Evolutionary conservation across 495 filamentous ascomycete species (phyloP).

Genomic region (Lepidopterella palustris): DNA sequence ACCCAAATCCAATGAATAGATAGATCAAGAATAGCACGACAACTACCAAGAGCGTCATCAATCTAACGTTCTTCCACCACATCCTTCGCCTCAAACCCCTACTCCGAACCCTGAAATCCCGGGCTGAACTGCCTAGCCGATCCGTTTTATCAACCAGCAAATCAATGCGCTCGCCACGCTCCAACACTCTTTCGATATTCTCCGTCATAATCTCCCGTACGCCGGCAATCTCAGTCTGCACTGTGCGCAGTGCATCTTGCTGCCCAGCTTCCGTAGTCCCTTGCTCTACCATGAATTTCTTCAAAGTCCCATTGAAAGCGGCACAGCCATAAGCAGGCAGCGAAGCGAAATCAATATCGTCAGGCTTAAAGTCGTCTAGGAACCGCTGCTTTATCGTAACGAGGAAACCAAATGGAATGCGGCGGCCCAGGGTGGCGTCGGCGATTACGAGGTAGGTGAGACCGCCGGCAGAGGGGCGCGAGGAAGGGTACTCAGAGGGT

Average conservation of each 20-base stretch:
- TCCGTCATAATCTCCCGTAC: slow-evolving; percentile 96
- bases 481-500: slow-evolving; percentile 51
- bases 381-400: slow-evolving; percentile 88
- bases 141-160: slow-evolving; percentile 97
- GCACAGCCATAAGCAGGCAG: slow-evolving; percentile 87
- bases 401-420: slow-evolving; percentile 88
- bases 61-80: slow-evolving; percentile 99
- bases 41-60: slow-evolving; percentile 74
- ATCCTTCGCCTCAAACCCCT: slow-evolving; percentile 79
- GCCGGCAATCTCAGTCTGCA: slow-evolving; percentile 82
- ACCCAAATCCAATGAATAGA: slow-evolving; percentile 66
- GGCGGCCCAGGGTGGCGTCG: slow-evolving; percentile 66
- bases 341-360: slow-evolving; percentile 63
- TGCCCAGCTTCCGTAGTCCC: slow-evolving; percentile 67
- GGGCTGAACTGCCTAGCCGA: slow-evolving; percentile 72
- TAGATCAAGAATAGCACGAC: slow-evolving; percentile 83
- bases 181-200: slow-evolving; percentile 94
- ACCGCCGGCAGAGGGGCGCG: slow-evolving; percentile 60
- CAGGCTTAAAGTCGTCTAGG: slow-evolving; percentile 61
- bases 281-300: slow-evolving; percentile 72
- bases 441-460: slow-evolving; percentile 84
- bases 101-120: slow-evolving; percentile 83
- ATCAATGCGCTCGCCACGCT: slow-evolving; percentile 92
- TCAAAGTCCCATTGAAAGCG: slow-evolving; percentile 74
- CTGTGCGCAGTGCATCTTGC: slow-evolving; percentile 78